phyloP scores from a whole-genome alignment of 2,329 filamentous ascomycete genomes.

The Aspergillus quadricinctus region DNA sequence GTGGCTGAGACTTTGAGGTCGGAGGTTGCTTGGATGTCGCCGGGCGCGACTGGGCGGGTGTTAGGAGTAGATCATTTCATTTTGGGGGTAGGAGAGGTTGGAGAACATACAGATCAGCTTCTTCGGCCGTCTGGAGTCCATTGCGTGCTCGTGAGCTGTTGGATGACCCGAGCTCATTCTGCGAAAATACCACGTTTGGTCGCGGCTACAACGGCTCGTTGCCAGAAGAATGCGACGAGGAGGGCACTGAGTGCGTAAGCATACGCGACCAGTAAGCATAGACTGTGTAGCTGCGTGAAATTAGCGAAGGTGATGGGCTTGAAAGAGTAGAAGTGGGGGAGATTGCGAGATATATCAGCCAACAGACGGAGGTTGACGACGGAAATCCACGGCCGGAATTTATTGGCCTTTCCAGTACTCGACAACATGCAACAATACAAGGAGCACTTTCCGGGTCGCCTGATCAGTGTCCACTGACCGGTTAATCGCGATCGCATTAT shows the following conservation, averaged over 20 bases:
- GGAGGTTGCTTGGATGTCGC: slow-evolving; percentile 32
- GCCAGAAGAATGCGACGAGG: background rate
- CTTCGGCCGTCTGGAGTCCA: slow-evolving; percentile 30
- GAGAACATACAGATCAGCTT: slow-evolving; percentile 37
- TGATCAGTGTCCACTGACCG: background rate
- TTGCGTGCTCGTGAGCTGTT: slow-evolving; percentile 6
- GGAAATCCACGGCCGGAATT: background rate
- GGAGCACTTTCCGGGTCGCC: background rate
- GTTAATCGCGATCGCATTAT: background rate
- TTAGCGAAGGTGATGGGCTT: background rate
- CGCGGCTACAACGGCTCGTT: background rate
- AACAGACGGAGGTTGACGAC: background rate
- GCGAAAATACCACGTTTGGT: background rate
- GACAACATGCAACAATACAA: background rate
- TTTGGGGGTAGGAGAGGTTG: background rate
- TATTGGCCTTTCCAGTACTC: background rate
- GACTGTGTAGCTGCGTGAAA: background rate
- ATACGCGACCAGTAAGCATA: slow-evolving; percentile 2
- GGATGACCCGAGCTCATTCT: background rate
- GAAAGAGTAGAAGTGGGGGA: background rate
- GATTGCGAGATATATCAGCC: background rate
- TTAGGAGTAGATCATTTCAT: slow-evolving; percentile 6
- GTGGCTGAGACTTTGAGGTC: slow-evolving; percentile 11
- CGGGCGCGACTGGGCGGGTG: slow-evolving; percentile 35
- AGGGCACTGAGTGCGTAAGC: background rate